Evolutionary conservation across 2,329 filamentous ascomycete genomes (phyloP).

Genomic region (Didymella glomerata): DNA sequence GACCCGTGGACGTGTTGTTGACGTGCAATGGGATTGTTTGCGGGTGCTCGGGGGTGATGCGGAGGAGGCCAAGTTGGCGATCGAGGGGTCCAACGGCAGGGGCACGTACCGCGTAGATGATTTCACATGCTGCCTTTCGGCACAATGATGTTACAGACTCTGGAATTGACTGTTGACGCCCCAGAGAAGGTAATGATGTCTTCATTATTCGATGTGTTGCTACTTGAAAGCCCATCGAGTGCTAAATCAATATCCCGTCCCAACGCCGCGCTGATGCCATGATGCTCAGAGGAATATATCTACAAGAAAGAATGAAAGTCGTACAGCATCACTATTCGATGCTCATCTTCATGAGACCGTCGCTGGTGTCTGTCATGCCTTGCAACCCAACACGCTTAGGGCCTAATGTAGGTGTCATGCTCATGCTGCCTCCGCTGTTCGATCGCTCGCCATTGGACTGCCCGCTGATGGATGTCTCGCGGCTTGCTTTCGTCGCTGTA

Average conservation of each 20-base stretch:
- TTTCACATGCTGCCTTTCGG: neutral
- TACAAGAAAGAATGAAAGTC: slow-evolving; percentile 6
- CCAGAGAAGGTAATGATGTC: neutral
- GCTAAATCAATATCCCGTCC: slow-evolving; percentile 7
- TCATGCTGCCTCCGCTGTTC: slow-evolving; percentile 60
- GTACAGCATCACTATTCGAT: slow-evolving; percentile 69
- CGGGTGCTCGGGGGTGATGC: slow-evolving; percentile 25
- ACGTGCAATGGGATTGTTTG: slow-evolving; percentile 20
- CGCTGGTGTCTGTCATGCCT: slow-evolving; percentile 95
- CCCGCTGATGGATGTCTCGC: slow-evolving; percentile 62
- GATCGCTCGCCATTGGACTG: slow-evolving; percentile 60
- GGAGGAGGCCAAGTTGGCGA: slow-evolving; percentile 37
- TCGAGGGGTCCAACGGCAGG: slow-evolving; percentile 32
- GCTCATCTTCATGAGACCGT: slow-evolving; percentile 95
- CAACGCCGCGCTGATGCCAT: slow-evolving; percentile 41
- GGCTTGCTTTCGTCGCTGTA: slow-evolving; percentile 70
- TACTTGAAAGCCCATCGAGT: slow-evolving; percentile 12
- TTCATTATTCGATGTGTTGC: neutral
- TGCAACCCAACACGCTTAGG: slow-evolving; percentile 68
- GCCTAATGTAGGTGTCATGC: slow-evolving; percentile 52
- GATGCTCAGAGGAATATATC: slow-evolving; percentile 5
- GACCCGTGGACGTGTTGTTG: slow-evolving; percentile 6
- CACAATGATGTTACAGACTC: neutral
- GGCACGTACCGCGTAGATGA: slow-evolving; percentile 12
- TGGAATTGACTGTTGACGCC: neutral